A percentile compares a stretch with the other conserved stretches of the same genome.
These are phyloP conservation scores for Nakazawaea anatomiae DNA, from an alignment of 805 yeast genomes.

Conservation along the genomic window DNA sequence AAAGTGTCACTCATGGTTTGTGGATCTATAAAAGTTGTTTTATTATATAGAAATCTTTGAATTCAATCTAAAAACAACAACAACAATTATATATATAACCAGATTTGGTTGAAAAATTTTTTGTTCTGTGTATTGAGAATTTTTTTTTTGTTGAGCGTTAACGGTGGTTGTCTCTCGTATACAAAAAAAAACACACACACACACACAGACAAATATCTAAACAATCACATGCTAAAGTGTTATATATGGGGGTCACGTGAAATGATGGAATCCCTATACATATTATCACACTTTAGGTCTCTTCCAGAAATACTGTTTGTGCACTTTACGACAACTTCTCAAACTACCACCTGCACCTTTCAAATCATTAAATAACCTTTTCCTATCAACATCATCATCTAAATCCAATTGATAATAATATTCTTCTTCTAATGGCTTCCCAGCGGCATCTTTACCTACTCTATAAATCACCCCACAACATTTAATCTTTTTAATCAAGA, in stretches of 20 bases:
- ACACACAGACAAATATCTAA: background rate
- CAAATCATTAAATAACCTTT: constrained; percentile 60
- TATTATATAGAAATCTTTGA: no score
- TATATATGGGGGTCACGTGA: background rate
- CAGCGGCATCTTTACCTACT: constrained; percentile 94
- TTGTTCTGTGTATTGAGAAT: background rate
- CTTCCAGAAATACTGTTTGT: constrained; percentile 82
- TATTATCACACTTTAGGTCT: constrained; percentile 35
- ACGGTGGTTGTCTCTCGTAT: background rate
- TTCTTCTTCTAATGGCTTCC: constrained; percentile 89
- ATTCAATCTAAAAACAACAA: background rate
- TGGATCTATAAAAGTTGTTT: background rate
- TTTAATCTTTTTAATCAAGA: constrained; percentile 34
- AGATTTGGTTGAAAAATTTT: no score
- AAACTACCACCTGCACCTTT: constrained; percentile 75
- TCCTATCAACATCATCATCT: constrained; percentile 69
- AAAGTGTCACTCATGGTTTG: constrained; percentile 31
- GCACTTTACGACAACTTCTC: constrained; percentile 87
- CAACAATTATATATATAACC: background rate
- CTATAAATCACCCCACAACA: constrained; percentile 88
- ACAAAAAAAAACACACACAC: background rate
- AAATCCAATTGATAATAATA: constrained; percentile 85
- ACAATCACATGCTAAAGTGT: background rate
- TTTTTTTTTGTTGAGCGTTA: constrained; percentile 3
- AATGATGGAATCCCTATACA: constrained; percentile 1